phyloP scores from a whole-genome alignment of 225 moss, liverwort and hornwort genomes.

The Marchantia paleacea region DNA sequence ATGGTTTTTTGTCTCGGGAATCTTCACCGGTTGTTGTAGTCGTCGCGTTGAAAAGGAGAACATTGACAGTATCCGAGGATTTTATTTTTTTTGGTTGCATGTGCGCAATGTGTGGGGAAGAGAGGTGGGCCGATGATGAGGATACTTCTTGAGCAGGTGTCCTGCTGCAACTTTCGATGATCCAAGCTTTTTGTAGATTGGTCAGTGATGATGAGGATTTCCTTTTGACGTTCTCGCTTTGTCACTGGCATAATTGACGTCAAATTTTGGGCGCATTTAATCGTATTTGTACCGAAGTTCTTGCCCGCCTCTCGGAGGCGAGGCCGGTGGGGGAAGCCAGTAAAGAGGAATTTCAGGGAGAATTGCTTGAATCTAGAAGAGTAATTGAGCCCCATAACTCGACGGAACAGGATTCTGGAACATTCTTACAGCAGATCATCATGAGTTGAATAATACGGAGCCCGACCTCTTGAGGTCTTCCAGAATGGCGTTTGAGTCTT shows the following conservation, averaged over 20 bases:
- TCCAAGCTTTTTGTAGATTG: neutral
- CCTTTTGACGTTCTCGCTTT: neutral
- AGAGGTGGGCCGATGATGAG: neutral
- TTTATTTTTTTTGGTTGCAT: neutral
- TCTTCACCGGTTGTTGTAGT: neutral
- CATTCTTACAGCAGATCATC: neutral
- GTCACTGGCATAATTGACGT: neutral
- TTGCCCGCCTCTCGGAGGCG: neutral
- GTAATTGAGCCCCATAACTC: constrained; percentile 2
- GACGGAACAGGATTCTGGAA: neutral
- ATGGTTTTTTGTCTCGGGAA: neutral
- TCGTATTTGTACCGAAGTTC: neutral
- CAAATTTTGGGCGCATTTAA: too few relatives aligned
- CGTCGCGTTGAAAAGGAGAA: neutral
- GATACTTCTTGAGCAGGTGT: constrained; percentile 1
- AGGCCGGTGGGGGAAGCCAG: neutral
- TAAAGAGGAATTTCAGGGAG: neutral
- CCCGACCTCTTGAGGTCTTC: constrained; percentile 10
- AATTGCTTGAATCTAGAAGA: neutral
- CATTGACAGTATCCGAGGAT: neutral
- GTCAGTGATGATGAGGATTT: neutral
- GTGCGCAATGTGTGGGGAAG: constrained; percentile 3
- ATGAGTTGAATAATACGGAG: constrained; percentile 10
- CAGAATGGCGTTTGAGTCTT: neutral
- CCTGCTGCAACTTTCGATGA: constrained; percentile 5